Evolutionary conservation across 768 basidiomycete genomes (phyloP), one percentile per base, ranked within the genome.

Genomic region (Termitomyces eurrhizus): DNA sequence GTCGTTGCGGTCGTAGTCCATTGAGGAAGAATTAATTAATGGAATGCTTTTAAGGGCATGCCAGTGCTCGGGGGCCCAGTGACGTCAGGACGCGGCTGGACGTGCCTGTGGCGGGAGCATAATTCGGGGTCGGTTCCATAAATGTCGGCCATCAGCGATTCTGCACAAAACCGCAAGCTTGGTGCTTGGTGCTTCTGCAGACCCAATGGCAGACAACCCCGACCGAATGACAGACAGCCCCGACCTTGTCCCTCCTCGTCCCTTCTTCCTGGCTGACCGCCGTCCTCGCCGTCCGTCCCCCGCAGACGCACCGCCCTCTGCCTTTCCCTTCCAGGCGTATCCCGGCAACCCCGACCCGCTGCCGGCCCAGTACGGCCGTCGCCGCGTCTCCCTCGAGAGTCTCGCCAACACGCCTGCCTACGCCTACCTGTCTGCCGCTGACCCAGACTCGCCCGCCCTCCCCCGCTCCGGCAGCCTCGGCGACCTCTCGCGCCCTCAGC

Each of bases 1-100:
- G 73, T 91, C 88, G 74, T 87, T 89, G 39, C 87, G 83, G 75
- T 90, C 89, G 76, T 90, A 91, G 76, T 90, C 89, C 81, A 83
- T 83, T 50, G 51, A 1, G 14, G 45, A 54, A 24, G 45, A 54
- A 24, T 35, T 12, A 56, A 42, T 24, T 7, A 18, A 7, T 2
- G 42, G 42, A 4, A n/a, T 29, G 24, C 18, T 39, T 52, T 46
- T 52, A 44, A 18, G 39, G 21, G 7, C 14, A 36, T 26, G 42
- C 33, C 1, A 44, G 59, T 53, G 53, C n/a, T 39, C 52, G 50
- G 37, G 58, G 58, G 12, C 52, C 14, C 11, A 21, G 52, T 60
- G 56, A 57, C 56, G 56, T 57, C 56, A 46, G 14, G 24, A 1
- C 18, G n/a, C 12, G 37, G 26, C 45, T 46, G 35, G 6, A 32